phyloP scores from a whole-genome alignment of 805 yeast genomes.

The Metschnikowia noctiluminum region DNA sequence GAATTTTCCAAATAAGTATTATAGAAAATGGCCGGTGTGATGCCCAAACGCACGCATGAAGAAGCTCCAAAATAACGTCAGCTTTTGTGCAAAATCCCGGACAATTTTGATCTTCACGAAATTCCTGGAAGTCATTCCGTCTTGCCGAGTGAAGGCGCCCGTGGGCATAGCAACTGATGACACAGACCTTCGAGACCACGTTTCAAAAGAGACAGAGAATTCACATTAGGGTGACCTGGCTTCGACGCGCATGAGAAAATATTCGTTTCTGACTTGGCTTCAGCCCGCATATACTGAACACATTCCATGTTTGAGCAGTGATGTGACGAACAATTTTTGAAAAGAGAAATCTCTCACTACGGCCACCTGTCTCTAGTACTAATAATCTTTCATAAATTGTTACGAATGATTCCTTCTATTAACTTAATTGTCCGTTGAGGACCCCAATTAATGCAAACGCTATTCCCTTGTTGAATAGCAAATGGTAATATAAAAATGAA shows the following conservation, averaged over 20 bases:
- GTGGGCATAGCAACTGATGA: background rate
- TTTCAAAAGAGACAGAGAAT: background rate
- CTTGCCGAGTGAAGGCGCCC: background rate
- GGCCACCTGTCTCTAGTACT: background rate
- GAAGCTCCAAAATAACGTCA: too few relatives aligned
- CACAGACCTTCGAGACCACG: background rate
- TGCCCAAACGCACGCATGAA: too few relatives aligned
- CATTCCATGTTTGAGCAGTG: background rate
- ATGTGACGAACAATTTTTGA: background rate
- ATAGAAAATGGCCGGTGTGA: too few relatives aligned
- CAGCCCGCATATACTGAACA: background rate
- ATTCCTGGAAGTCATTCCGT: too few relatives aligned
- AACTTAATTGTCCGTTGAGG: constrained; percentile 46
- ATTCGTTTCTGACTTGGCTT: background rate
- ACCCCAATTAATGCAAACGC: constrained; percentile 38
- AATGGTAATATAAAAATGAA: constrained; percentile 16
- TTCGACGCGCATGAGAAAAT: background rate
- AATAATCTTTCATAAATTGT: background rate
- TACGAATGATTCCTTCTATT: constrained; percentile 15
- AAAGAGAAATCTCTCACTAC: background rate
- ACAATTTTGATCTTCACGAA: too few relatives aligned
- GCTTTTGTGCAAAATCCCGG: too few relatives aligned
- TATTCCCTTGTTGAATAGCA: constrained; percentile 33
- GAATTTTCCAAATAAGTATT: too few relatives aligned
- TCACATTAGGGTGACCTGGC: background rate